These are phyloP conservation scores for Hevea brasiliensis DNA, from an alignment of 345 rosid species.

Conservation along the genomic window DNA sequence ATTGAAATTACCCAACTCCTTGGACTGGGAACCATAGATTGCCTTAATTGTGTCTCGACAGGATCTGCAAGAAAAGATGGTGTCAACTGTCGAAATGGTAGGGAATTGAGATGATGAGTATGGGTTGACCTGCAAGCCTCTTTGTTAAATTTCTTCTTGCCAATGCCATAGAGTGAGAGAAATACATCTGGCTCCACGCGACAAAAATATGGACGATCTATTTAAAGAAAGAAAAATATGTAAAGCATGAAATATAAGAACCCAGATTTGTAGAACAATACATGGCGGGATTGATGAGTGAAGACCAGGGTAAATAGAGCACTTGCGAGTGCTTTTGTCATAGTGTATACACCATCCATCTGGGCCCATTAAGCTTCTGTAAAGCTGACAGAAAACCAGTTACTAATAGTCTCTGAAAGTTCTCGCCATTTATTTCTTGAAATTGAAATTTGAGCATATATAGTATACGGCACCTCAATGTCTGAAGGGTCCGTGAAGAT, in stretches of 20 bases:
- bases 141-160: slow-evolving; percentile 63
- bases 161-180: slow-evolving; percentile 51
- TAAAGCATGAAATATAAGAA: too few relatives aligned
- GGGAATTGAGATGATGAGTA: not conserved
- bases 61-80: slow-evolving; percentile 33
- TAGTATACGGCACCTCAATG: slow-evolving; percentile 52
- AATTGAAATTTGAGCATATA: too few relatives aligned
- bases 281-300: too few relatives aligned
- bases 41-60: slow-evolving; percentile 74
- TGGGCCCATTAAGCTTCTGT: slow-evolving; percentile 60
- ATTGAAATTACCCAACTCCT: slow-evolving; percentile 62
- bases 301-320: slow-evolving; percentile 73
- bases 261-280: too few relatives aligned
- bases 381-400: slow-evolving; percentile 40
- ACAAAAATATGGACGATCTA: slow-evolving; percentile 86
- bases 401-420: too few relatives aligned
- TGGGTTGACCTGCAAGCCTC: slow-evolving; percentile 59
- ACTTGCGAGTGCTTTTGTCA: slow-evolving; percentile 71
- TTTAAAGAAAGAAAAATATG: not conserved
- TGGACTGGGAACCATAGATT: slow-evolving; percentile 57
- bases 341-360: slow-evolving; percentile 90
- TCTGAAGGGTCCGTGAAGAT: slow-evolving; percentile 60
- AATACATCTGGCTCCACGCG: slow-evolving; percentile 70
- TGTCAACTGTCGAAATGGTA: not conserved
- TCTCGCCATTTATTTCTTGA: too few relatives aligned